phyloP scores from a whole-genome alignment of 495 filamentous ascomycete species.

The Copromyces sp. region DNA sequence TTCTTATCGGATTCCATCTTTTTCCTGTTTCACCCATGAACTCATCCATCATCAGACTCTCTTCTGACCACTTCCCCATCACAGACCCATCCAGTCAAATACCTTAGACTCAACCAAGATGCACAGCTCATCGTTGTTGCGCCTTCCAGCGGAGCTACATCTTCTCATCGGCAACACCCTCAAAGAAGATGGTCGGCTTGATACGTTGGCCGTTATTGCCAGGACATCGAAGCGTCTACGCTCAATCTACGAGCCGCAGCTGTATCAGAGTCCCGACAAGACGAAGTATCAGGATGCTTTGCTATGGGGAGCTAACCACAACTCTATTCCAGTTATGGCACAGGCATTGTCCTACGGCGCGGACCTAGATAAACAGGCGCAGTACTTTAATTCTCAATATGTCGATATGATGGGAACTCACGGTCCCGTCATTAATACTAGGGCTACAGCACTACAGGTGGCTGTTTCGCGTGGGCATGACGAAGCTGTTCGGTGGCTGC shows the following conservation, averaged over 20 bases:
- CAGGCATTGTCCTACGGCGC: neutral
- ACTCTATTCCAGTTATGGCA: neutral
- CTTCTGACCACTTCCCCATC: neutral
- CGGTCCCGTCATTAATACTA: neutral
- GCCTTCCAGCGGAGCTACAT: neutral
- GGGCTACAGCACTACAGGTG: neutral
- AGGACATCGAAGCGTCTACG: neutral
- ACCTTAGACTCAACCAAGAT: neutral
- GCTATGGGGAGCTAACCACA: neutral
- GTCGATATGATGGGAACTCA: no score
- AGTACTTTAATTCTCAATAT: neutral
- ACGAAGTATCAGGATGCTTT: neutral
- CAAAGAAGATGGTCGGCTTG: neutral
- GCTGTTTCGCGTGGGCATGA: neutral
- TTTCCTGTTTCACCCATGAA: neutral
- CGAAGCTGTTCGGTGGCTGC: neutral
- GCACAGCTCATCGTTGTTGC: neutral
- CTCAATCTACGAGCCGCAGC: neutral
- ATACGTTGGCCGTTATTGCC: neutral
- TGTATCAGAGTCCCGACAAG: neutral
- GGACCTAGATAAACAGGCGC: neutral
- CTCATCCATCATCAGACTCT: neutral
- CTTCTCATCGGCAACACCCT: neutral
- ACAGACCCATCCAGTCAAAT: no score
- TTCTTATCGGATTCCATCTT: neutral